Base-by-base conservation (phyloP, 2,329 filamentous ascomycete species). In the Fusarium tjaetaba region DNA sequence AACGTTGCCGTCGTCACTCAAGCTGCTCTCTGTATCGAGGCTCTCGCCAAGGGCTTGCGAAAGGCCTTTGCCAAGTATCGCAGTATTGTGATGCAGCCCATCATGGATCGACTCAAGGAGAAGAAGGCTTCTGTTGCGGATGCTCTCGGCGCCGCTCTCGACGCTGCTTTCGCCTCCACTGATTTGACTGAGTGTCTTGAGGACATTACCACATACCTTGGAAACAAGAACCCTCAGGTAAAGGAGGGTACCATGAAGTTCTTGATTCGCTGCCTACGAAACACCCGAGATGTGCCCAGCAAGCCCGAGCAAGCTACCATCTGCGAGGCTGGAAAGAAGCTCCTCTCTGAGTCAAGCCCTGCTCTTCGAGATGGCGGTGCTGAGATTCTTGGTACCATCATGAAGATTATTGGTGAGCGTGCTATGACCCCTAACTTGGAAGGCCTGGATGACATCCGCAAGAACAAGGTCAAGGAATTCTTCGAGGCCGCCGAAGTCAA, bases 331-430 rank as follows among this genome's bases (percentile, higher is more conserved):
- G 92, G 91, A 34, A 98, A 96, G 79, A 98, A 97, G 82, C 86
- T 98, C 13, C 87, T 99, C 22, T 92, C 95, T 0, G 96, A 99
- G 80, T 96, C 94, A 0, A 95, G 92, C 75, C 95, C 97, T 77
- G 92, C 89, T 7, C 90, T 97, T 67, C 91, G 96, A 83, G 92
- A 96, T 55, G 95, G 94, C 36, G 96, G 95, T 81, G 95, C 95
- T 20, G 96, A 99, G 82, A 91, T 96, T 39, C 86, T 99, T 7
- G 96, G 97, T 72, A 97, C 95, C 0, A 83, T 99, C 56, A 98
- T 98, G 96, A 99, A 98, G 85, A 98, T 99, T 62, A 94, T 98
- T 85, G 96, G 96, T 46, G 97, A 99, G 82, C 91, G 96, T 65
- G 94, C 94, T 59, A 99, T 99, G 96, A 94, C 93, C 48, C 93